Percentiles rank a stretch among this genome's conserved stretches.
Evolutionary conservation across 805 yeast genomes (phyloP).

Genomic region (Lipomyces starkeyi): DNA sequence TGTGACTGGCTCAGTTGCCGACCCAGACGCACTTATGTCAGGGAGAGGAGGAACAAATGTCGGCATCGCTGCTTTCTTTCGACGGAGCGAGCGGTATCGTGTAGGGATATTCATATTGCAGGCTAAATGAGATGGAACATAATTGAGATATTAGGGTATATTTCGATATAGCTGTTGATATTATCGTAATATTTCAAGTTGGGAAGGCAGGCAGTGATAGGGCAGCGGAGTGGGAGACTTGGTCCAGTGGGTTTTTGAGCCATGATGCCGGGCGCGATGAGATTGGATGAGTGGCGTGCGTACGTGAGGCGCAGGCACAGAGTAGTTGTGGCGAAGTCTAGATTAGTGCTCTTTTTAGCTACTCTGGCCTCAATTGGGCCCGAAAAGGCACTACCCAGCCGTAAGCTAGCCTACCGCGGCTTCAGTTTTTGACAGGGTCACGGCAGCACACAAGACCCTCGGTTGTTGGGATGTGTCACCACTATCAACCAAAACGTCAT

Average conservation of each 20-base stretch:
- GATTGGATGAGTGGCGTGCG: too few relatives aligned
- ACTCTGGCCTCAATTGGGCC: too few relatives aligned
- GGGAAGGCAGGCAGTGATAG: not conserved
- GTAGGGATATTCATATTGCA: conserved; percentile 25
- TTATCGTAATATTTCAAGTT: too few relatives aligned
- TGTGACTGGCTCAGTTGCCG: not conserved
- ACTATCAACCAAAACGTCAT: too few relatives aligned
- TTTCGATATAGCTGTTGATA: not conserved
- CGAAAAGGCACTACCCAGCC: too few relatives aligned
- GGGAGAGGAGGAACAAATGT: not conserved
- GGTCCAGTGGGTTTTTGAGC: not conserved
- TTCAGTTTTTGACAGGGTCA: too few relatives aligned
- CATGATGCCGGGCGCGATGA: not conserved
- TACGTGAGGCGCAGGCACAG: too few relatives aligned
- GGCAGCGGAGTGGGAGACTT: not conserved
- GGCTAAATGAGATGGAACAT: not conserved
- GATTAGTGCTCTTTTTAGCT: too few relatives aligned
- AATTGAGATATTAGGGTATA: not conserved
- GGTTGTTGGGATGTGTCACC: too few relatives aligned
- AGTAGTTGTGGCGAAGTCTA: too few relatives aligned
- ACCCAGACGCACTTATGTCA: not conserved
- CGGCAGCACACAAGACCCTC: too few relatives aligned
- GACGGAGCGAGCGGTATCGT: conserved; percentile 31
- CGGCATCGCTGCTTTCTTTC: conserved; percentile 6
- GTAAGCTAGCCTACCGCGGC: too few relatives aligned